Percentiles rank a stretch among this genome's conserved stretches.
phyloP scores from a whole-genome alignment of 2,329 filamentous ascomycete genomes.

The Epichloe amarillans region DNA sequence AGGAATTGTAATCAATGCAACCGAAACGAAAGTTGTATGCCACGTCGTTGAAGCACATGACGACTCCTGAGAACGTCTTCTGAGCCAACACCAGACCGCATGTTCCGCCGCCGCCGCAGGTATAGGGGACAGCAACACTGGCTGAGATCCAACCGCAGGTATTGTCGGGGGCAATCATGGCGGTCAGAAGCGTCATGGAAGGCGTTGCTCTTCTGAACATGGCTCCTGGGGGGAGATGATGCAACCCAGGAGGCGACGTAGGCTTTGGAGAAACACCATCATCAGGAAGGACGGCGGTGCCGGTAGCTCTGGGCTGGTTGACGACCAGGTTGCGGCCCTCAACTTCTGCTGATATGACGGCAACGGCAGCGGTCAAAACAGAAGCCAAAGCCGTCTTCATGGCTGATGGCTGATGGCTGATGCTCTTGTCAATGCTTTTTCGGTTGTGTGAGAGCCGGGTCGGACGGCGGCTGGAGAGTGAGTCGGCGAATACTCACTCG shows the following conservation, averaged over 20 bases:
- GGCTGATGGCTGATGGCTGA: constrained; percentile 9
- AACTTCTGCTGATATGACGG: constrained; percentile 7
- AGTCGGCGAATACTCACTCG: neutral
- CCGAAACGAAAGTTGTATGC: constrained; percentile 21
- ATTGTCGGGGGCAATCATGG: constrained; percentile 30
- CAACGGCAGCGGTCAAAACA: constrained; percentile 10
- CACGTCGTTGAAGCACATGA: constrained; percentile 27
- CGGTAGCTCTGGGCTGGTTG: constrained; percentile 21
- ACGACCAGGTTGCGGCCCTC: constrained; percentile 15
- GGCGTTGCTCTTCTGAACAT: neutral
- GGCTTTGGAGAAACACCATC: constrained; percentile 27
- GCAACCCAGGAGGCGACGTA: constrained; percentile 24
- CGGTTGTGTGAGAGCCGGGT: neutral
- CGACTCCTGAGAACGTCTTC: constrained; percentile 17
- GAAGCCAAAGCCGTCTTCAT: constrained; percentile 18
- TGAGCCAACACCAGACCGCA: constrained; percentile 28
- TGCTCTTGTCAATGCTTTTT: neutral
- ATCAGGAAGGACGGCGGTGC: constrained; percentile 16
- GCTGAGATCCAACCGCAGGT: constrained; percentile 37
- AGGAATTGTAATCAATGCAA: constrained; percentile 26
- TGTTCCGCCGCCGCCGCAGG: constrained; percentile 20
- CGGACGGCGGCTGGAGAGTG: neutral
- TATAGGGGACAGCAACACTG: constrained; percentile 24
- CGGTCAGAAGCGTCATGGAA: constrained; percentile 11
- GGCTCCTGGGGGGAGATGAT: constrained; percentile 15